Evolutionary conservation across 805 yeast species (phyloP), one percentile per base, ranked within the genome.

Genomic region (Cyberlindnera petersonii): DNA sequence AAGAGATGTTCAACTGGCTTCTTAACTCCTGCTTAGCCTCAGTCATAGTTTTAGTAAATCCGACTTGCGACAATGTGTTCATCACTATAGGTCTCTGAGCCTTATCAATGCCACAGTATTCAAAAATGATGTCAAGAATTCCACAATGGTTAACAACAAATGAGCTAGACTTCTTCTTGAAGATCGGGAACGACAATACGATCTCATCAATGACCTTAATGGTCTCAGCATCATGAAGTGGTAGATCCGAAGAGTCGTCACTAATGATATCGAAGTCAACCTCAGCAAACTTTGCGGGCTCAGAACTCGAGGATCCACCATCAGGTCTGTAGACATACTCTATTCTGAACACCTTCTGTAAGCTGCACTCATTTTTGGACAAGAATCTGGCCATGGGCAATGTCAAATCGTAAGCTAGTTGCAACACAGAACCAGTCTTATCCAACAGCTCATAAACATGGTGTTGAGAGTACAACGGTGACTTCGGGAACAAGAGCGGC

Each of bases 381-480:
- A 93, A 60, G 35, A 78, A 69, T 48, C 98, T 69, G 0, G 98
- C 98, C 67, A 84, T 75, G 0, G 99, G 98, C 24, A 89, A 65
- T 0, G 95, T 85, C 45, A 89, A 68, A 58, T 93, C 98, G 55
- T 84, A 88, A 3, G 96, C 95, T 24, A 93, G 63, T 49, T 89
- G 95, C 24, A 93, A 64, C 4, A 93, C 91, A 0, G 88, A 77
- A 0, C 99, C 99, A 22, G 86, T 80, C 36, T 77, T 71, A 54
- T 91, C 98, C 37, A 93, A 63, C 1, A 93, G 74, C 51, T 89
- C 93, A 49, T 83, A 87, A 0, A 86, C 81, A 34, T 74, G 72
- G 37, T 79, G 83, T 17, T 75, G 68, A 2, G 80, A 63, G 55
- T 83, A 80, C 3, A 82, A 71, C 2, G 93, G 82, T 1, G 86